phyloP scores from a whole-genome alignment of 208 protist species.

The Trypanosoma scelopori region DNA sequence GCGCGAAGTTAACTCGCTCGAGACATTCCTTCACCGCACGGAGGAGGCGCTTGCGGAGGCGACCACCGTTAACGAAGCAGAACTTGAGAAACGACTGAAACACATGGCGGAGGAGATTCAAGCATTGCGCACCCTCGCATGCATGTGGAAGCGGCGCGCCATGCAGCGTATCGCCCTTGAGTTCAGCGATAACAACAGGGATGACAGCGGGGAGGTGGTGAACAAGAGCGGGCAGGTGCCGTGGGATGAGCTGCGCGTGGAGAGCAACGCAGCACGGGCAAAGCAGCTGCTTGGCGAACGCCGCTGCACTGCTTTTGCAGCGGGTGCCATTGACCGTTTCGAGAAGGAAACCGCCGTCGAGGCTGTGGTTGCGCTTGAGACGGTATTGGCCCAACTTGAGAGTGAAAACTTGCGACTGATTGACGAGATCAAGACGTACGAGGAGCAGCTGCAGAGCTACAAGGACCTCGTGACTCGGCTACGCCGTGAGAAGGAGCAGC shows the following conservation, averaged over 20 bases:
- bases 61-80: constrained; percentile 45
- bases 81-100: constrained; percentile 39
- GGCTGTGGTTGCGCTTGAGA: constrained; percentile 55
- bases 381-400: constrained; percentile 50
- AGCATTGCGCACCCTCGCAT: constrained; percentile 35
- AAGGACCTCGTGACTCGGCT: constrained; percentile 54
- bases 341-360: constrained; percentile 59
- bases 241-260: constrained; percentile 44
- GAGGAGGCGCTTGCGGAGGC: constrained; percentile 58
- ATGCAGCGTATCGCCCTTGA: constrained; percentile 68
- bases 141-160: constrained; percentile 72
- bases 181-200: constrained; percentile 31
- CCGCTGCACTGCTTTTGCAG: constrained; percentile 16
- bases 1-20: constrained; percentile 46
- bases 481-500: constrained; percentile 41
- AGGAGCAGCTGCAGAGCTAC: constrained; percentile 40
- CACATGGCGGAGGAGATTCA: constrained; percentile 40
- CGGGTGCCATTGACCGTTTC: constrained; percentile 35
- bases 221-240: constrained; percentile 10
- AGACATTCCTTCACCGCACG: constrained; percentile 37
- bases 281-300: constrained; percentile 34
- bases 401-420: constrained; percentile 58
- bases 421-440: constrained; percentile 38
- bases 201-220: constrained; percentile 1
- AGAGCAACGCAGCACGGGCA: constrained; percentile 43